A percentile compares a stretch with the other conserved stretches of the same genome.
Conservation (phyloP, 192 early-diverging fungal genomes). For the Coemansia sp. region DNA sequence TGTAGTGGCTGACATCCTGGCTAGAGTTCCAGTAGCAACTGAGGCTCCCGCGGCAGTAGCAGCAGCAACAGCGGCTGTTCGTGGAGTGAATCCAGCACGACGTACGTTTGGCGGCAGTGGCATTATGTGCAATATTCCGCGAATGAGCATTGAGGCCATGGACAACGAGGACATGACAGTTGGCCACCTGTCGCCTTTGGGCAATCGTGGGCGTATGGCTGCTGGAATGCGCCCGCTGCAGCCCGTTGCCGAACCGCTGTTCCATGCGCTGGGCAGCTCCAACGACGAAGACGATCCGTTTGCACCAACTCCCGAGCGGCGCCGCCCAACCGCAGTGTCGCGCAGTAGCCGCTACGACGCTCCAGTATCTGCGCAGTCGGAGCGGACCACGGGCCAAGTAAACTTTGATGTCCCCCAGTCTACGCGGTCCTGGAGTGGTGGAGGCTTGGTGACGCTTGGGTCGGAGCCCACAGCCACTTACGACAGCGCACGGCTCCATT, state of each 20-base stretch:
- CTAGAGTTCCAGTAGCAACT: background rate
- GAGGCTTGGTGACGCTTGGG: background rate
- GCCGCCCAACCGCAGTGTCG: background rate
- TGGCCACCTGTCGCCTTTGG: slow-evolving; percentile 47
- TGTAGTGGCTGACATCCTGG: slow-evolving; percentile 7
- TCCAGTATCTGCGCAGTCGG: slow-evolving; percentile 13
- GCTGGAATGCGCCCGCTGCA: slow-evolving; percentile 6
- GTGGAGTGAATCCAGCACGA: slow-evolving; percentile 8
- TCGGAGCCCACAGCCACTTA: slow-evolving; percentile 38
- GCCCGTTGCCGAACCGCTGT: slow-evolving; percentile 5
- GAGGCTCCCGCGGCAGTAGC: background rate
- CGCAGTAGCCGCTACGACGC: slow-evolving; percentile 4
- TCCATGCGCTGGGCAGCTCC: slow-evolving; percentile 19
- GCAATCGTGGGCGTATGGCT: slow-evolving; percentile 20
- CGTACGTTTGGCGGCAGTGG: slow-evolving; percentile 30
- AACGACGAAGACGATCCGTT: slow-evolving; percentile 41
- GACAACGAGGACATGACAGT: slow-evolving; percentile 49
- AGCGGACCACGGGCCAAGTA: background rate
- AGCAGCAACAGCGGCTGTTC: slow-evolving; percentile 1
- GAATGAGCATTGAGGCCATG: slow-evolving; percentile 28
- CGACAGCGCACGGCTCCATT: slow-evolving; percentile 7
- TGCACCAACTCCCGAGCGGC: slow-evolving; percentile 29
- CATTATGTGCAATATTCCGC: slow-evolving; percentile 1
- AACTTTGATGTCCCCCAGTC: slow-evolving; percentile 3
- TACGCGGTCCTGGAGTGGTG: slow-evolving; percentile 14